Evolutionary conservation across 164 flowering plant species (phyloP).

Genomic region (Cinnamomum micranthum): DNA sequence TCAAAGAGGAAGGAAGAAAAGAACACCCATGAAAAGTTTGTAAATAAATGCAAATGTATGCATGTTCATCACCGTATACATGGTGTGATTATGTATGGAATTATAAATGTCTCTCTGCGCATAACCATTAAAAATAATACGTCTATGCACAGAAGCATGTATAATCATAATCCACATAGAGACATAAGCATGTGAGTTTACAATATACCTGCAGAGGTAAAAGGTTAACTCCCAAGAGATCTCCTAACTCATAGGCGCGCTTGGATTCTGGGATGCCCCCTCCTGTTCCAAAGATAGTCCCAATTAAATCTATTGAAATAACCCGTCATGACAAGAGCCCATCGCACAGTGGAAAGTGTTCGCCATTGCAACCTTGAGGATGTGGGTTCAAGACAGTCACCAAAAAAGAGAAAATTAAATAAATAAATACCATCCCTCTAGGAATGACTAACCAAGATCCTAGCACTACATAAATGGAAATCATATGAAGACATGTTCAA

Average conservation of each 20-base stretch:
- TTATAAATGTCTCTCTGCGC: background rate
- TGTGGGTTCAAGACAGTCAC: no score
- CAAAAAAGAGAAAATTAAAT: no score
- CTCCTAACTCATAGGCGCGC: slow-evolving; percentile 61
- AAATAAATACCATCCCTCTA: background rate
- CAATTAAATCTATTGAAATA: background rate
- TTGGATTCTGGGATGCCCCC: slow-evolving; percentile 82
- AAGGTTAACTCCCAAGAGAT: slow-evolving; percentile 55
- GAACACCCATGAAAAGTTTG: background rate
- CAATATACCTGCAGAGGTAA: slow-evolving; percentile 54
- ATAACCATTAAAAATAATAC: background rate
- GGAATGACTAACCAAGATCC: background rate
- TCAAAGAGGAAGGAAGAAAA: background rate
- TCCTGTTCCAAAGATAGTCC: slow-evolving; percentile 31
- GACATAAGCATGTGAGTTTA: background rate
- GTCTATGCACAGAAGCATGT: background rate
- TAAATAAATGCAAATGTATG: no score
- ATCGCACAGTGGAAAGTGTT: no score
- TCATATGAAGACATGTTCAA: background rate
- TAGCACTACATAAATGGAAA: background rate
- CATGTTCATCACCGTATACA: background rate
- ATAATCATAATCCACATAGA: background rate
- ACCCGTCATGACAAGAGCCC: no score
- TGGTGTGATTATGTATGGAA: background rate
- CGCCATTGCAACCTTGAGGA: no score